Percentiles rank a stretch among this genome's conserved stretches.
Evolutionary conservation across 768 basidiomycete species (phyloP).

Genomic region (Amanita subjunquillea): DNA sequence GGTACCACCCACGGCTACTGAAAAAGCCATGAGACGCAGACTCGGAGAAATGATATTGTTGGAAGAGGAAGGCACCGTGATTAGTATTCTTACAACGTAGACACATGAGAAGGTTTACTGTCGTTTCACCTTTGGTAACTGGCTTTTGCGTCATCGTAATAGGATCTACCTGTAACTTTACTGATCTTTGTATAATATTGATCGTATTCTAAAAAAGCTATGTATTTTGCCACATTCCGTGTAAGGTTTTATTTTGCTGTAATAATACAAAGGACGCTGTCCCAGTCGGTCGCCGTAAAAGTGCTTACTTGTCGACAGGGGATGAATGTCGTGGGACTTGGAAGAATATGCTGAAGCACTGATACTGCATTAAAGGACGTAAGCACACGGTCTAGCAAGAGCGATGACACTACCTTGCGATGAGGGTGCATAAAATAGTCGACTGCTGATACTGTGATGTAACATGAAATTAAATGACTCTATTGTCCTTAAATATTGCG

Average conservation of each 20-base stretch:
- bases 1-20: slow-evolving; percentile 85
- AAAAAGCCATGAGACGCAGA: slow-evolving; percentile 80
- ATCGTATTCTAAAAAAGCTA: not conserved
- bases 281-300: slow-evolving; percentile 34
- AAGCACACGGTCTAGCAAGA: not conserved
- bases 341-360: not conserved
- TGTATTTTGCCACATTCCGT: not conserved
- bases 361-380: not conserved
- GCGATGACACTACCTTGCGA: not conserved
- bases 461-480: not conserved
- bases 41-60: slow-evolving; percentile 73
- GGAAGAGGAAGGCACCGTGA: slow-evolving; percentile 37
- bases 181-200: not conserved
- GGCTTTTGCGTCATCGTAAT: slow-evolving; percentile 4
- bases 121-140: slow-evolving; percentile 5
- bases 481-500: not conserved
- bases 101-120: not conserved
- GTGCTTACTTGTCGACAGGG: slow-evolving; percentile 44
- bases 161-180: slow-evolving; percentile 2
- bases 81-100: not conserved
- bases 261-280: slow-evolving; percentile 43
- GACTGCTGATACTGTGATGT: not conserved
- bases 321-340: slow-evolving; percentile 29
- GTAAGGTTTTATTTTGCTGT: slow-evolving; percentile 5
- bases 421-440: not conserved